Evolutionary conservation across 768 basidiomycete species (phyloP).

Genomic region (Leccinum boreale): DNA sequence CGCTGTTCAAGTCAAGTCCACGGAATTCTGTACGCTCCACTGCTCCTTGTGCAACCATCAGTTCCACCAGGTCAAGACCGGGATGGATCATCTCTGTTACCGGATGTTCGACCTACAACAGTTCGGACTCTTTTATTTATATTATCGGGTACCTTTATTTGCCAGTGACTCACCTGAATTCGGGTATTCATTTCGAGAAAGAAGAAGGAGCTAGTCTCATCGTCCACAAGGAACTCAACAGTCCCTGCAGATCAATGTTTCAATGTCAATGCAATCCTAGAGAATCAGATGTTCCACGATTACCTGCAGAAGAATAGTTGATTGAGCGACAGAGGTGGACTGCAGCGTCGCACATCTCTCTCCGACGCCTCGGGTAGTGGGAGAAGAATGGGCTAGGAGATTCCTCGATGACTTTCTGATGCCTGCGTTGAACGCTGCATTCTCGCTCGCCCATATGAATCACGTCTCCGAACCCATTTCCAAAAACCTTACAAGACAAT

Average conservation of each 20-base stretch:
- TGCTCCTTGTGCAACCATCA: conserved; percentile 62
- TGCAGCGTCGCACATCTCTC: conserved; percentile 52
- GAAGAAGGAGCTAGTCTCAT: conserved; percentile 50
- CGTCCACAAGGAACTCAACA: conserved; percentile 64
- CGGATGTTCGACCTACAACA: conserved; percentile 61
- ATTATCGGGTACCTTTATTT: neutral
- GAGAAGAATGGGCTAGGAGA: conserved; percentile 58
- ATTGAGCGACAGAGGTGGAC: conserved; percentile 46
- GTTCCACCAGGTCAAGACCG: conserved; percentile 56
- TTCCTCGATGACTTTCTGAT: conserved; percentile 75
- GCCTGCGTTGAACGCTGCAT: conserved; percentile 64
- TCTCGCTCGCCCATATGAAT: conserved; percentile 69
- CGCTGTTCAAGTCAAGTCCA: conserved; percentile 15
- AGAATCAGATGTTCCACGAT: neutral
- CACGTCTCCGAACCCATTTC: conserved; percentile 56
- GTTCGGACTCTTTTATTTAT: neutral
- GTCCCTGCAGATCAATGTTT: conserved; percentile 41
- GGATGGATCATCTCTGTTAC: conserved; percentile 56
- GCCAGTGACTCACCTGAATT: conserved; percentile 41
- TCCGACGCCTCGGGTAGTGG: conserved; percentile 40
- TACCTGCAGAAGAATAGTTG: conserved; percentile 59
- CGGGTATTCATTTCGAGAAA: conserved; percentile 75
- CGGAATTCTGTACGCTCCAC: conserved; percentile 27
- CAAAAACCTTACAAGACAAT: conserved; percentile 50
- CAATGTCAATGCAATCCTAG: neutral